Percentiles rank a stretch among this genome's conserved stretches.
These are phyloP conservation scores for Berberis vulgaris DNA, from an alignment of 164 flowering plant genomes.

Conservation along the genomic window DNA sequence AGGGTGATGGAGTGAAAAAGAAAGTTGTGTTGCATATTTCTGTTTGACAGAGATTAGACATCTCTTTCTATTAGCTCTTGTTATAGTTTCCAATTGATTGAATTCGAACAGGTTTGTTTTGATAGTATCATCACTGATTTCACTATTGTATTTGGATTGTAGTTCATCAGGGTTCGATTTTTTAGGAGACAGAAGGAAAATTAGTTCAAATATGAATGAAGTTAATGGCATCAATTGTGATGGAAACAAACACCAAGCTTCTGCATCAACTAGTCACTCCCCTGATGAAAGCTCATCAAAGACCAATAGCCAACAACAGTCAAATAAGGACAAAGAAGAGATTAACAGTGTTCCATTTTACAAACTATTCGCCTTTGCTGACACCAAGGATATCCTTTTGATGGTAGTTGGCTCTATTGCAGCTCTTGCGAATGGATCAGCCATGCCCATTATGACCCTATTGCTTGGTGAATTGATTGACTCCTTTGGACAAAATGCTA, in stretches of 20 bases:
- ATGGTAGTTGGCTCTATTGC: background rate
- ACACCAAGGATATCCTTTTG: background rate
- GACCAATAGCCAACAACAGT: background rate
- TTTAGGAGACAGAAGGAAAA: too few species aligned
- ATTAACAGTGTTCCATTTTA: background rate
- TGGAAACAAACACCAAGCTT: slow-evolving; percentile 7
- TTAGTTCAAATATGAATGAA: slow-evolving; percentile 9
- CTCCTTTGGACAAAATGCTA: background rate
- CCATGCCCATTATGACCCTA: background rate
- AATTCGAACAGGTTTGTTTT: too few species aligned
- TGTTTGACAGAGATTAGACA: too few species aligned
- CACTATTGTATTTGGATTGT: too few species aligned
- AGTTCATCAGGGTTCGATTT: too few species aligned
- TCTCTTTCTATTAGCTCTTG: too few species aligned
- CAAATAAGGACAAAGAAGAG: slow-evolving; percentile 14
- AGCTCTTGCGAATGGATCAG: background rate
- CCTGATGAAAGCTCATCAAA: slow-evolving; percentile 6
- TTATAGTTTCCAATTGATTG: too few species aligned
- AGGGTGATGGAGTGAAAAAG: too few species aligned
- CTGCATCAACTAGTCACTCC: slow-evolving; percentile 10
- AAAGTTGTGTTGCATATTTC: too few species aligned
- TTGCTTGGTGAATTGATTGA: background rate
- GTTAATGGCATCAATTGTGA: slow-evolving; percentile 14
- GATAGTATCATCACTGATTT: too few species aligned
- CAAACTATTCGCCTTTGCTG: slow-evolving; percentile 1